A percentile compares a stretch with the other conserved stretches of the same genome.
Conservation (phyloP, 176 grass and related monocot genomes). For the Poa annua region DNA sequence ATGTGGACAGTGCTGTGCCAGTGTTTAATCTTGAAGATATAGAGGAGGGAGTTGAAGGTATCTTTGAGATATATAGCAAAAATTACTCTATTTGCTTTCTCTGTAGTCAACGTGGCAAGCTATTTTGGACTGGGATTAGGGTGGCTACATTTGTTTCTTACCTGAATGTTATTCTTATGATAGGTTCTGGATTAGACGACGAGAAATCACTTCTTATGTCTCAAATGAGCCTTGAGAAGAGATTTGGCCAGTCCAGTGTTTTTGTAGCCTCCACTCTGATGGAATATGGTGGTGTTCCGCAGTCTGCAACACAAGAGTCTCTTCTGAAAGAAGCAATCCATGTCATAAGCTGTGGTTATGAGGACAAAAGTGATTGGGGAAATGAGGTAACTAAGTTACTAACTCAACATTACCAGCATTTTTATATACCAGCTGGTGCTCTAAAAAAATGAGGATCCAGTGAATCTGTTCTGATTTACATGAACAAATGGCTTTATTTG, state of each 20-base stretch:
- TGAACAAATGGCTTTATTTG: neutral
- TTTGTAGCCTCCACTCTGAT: slow-evolving; percentile 96
- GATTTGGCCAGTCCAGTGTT: slow-evolving; percentile 93
- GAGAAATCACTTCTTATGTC: slow-evolving; percentile 97
- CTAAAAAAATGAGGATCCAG: neutral
- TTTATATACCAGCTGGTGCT: slow-evolving; percentile 19
- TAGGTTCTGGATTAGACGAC: slow-evolving; percentile 92
- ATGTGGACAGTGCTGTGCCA: slow-evolving; percentile 82
- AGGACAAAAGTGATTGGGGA: slow-evolving; percentile 96
- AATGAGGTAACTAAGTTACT: slow-evolving; percentile 65
- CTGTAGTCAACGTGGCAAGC: neutral
- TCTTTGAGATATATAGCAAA: slow-evolving; percentile 21
- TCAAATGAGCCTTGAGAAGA: slow-evolving; percentile 96
- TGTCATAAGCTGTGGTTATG: slow-evolving; percentile 99
- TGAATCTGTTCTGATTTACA: neutral
- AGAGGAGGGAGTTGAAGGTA: slow-evolving; percentile 97
- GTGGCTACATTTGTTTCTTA: slow-evolving; percentile 29
- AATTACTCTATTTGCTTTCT: slow-evolving; percentile 9
- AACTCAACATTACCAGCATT: slow-evolving; percentile 8
- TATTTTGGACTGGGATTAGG: neutral
- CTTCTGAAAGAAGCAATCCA: slow-evolving; percentile 99
- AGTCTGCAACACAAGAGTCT: slow-evolving; percentile 93
- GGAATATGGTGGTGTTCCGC: slow-evolving; percentile 96
- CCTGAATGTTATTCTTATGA: slow-evolving; percentile 18
- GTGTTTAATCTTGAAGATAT: slow-evolving; percentile 99